Base-by-base conservation (phyloP, 2,329 filamentous ascomycete genomes). In the Bipolaris zeicola region DNA sequence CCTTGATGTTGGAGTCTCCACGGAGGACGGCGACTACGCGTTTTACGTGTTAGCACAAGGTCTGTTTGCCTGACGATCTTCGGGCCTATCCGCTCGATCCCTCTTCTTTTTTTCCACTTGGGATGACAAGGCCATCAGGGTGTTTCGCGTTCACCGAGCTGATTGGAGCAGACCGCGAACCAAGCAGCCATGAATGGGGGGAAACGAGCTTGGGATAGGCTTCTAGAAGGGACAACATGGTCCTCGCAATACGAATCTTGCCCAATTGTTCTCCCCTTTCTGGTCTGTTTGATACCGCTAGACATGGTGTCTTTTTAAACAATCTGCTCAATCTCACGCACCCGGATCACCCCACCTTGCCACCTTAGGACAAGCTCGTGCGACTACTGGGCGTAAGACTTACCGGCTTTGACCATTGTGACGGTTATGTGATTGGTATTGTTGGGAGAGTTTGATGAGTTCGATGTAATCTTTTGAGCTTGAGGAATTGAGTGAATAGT, bases 391-490 rank as follows among this genome's bases (percentile, higher is more conserved):
- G 55, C 50, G 58, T 41, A 24, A n/a, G 26, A 86, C 90, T 77
- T 87, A 96, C 92, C 91, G 83, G 94, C 93, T 87, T 96, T 97
- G 85, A 97, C 93, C 93, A 97, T 97, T 88, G 88, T 96, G 89
- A 82, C 81, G 82, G 81, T 82, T 80, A 59, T 65, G 61, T 50
- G 50, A 58, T 57, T 52, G 50, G 55, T 46, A 57, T 60, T 63
- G 50, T 54, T 44, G 37, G 18, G 16, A 16, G 24, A 60, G 55
- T 55, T 57, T 50, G 57, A 48, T 60, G 60, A 57, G 58, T 46
- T 14, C 10, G 18, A n/a, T 34, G 28, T 34, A 14, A 14, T 14
- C n/a, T 34, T 26, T n/a, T 28, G 14, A 16, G 54, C 49, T 52
- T 54, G 58, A 10, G 34, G 41, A 60, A 60, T 31, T 39, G 42